These are phyloP conservation scores for Podospora anserina DNA, from an alignment of 495 filamentous ascomycete species.

Conservation along the genomic window DNA sequence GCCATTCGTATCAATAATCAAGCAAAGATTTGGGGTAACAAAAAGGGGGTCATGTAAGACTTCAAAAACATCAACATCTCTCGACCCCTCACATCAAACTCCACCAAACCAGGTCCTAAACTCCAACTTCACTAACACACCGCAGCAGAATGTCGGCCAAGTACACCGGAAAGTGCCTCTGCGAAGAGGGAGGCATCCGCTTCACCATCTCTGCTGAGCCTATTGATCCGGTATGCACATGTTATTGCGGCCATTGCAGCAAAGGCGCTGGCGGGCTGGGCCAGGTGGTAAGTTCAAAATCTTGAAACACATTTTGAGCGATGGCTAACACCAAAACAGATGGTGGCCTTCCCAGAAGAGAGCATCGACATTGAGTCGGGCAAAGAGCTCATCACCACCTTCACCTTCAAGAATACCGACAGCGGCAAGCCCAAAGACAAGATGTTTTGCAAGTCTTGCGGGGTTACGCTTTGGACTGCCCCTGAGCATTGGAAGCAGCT, in stretches of 20 bases:
- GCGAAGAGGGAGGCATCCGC: conserved; percentile 8
- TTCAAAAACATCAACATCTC: neutral
- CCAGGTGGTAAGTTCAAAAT: conserved; percentile 4
- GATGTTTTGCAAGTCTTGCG: conserved; percentile 17
- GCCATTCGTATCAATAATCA: neutral
- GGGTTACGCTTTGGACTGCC: conserved; percentile 11
- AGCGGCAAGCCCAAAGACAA: conserved; percentile 19
- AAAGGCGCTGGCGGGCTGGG: conserved; percentile 7
- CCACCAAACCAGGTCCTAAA: neutral
- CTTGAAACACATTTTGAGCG: neutral
- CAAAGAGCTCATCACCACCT: conserved; percentile 12
- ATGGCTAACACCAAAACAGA: neutral
- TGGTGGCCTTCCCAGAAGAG: conserved; percentile 7
- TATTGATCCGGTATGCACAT: neutral
- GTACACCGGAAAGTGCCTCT: conserved; percentile 10
- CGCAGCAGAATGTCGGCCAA: neutral
- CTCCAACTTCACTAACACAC: neutral
- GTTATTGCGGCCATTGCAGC: conserved; percentile 10
- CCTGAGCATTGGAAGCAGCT: neutral
- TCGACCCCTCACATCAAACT: neutral
- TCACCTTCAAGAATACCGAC: conserved; percentile 5
- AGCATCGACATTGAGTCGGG: neutral
- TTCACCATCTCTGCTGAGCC: conserved; percentile 8
- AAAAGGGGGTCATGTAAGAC: neutral
- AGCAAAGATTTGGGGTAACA: too few species aligned